Base-by-base conservation (phyloP, 257 asterid species). In the Scutellaria minor region DNA sequence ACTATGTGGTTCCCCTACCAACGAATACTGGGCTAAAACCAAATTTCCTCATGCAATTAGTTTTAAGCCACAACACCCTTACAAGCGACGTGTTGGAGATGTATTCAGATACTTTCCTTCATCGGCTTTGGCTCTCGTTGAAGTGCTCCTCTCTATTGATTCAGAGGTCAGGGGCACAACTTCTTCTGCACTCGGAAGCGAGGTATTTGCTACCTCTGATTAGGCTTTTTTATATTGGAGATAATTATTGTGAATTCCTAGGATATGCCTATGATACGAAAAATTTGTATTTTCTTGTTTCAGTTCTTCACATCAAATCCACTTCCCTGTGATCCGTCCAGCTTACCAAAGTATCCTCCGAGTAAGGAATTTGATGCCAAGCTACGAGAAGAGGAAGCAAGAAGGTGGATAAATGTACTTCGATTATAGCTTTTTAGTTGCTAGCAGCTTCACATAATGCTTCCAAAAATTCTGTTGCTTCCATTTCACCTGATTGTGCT, bases 1-100 rank as follows among this genome's bases (percentile, higher is more conserved):
- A 84, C 81, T 92, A 20, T 92, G 98, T 68, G 98, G 98, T 54
- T 92, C 98, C 9, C 98, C 98, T 31, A 75, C 95, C 2, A 90
- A 85, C 22, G 89, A 83, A 50, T 92, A 84, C 61, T 90, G 96
- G 98, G 77, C 72, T 37, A 89, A 82, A 67, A 64, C 89, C 20
- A 90, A 88, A 48, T 78, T 88, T 24, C 96, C 93, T 6, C 96
- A 86, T 61, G 95, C 93, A 35, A 81, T 85, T 51, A 90, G 95
- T 75, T 93, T 90, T 44, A 93, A 84, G 70, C 85, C 96, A 27
- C 91, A 86, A 57, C 82, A 75, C 40, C 58, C 68, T 11, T 88
- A 93, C 82, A 86, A 51, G 77, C 88, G 97, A 9, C 75, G 91
- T 7, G 71, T 93, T 47, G 77, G 83, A 66, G 91, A 85, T 59